Evolutionary conservation across 768 basidiomycete species (phyloP).

Genomic region (Lactarius hengduanensis): DNA sequence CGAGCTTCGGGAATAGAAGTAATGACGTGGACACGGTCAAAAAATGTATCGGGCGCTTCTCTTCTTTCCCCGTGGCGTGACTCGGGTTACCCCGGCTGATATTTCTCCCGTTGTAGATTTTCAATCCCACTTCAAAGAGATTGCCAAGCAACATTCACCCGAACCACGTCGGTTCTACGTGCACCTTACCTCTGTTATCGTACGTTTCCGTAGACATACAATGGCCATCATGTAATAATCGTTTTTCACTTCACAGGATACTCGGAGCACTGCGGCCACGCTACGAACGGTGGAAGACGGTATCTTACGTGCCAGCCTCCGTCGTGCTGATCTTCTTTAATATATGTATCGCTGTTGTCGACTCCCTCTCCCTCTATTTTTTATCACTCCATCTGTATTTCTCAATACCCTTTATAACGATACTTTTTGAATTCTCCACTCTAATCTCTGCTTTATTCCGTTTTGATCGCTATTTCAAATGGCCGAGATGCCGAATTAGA

Average conservation of each 20-base stretch:
- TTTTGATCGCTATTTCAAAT: background rate
- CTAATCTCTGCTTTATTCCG: no score
- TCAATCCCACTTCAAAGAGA: constrained; percentile 77
- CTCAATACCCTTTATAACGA: constrained; percentile 1
- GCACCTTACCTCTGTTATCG: constrained; percentile 76
- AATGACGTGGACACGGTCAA: constrained; percentile 70
- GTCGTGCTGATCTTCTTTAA: constrained; percentile 66
- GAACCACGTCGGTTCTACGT: constrained; percentile 65
- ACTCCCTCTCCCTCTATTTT: background rate
- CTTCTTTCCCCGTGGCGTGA: constrained; percentile 3
- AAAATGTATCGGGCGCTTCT: constrained; percentile 50
- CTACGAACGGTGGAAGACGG: constrained; percentile 64
- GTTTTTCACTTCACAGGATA: constrained; percentile 50
- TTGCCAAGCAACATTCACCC: constrained; percentile 60
- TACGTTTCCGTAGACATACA: constrained; percentile 40
- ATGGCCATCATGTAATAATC: constrained; percentile 24
- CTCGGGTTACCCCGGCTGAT: background rate
- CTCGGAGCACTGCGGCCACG: constrained; percentile 68
- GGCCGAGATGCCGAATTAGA: constrained; percentile 25
- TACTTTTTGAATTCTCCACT: no score
- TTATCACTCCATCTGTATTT: constrained; percentile 2
- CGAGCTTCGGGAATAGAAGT: constrained; percentile 69
- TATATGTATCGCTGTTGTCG: constrained; percentile 11
- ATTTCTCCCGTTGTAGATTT: constrained; percentile 51
- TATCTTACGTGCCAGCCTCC: constrained; percentile 68